Conservation (phyloP, 805 yeast genomes). For the Lipomyces starkeyi region DNA sequence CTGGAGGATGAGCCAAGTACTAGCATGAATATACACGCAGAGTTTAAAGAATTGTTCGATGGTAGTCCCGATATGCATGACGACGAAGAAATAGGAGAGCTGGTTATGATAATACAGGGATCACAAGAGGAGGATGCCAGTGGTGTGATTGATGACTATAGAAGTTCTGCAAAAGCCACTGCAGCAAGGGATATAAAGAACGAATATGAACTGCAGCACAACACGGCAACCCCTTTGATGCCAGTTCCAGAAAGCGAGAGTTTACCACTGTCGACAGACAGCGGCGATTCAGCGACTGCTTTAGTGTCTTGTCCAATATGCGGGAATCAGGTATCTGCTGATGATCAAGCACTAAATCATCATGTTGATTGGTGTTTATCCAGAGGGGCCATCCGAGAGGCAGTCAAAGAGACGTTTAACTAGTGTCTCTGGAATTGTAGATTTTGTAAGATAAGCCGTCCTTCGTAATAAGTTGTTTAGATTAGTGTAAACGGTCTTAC, state of each 20-base stretch:
- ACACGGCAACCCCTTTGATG: not conserved
- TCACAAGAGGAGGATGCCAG: slow-evolving; percentile 19
- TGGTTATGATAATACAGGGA: slow-evolving; percentile 15
- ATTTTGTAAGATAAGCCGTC: not conserved
- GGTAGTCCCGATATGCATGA: not conserved
- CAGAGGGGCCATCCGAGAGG: slow-evolving; percentile 36
- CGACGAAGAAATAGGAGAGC: slow-evolving; percentile 9
- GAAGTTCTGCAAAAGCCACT: slow-evolving; percentile 3
- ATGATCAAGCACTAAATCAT: slow-evolving; percentile 26
- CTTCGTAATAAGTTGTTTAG: not conserved
- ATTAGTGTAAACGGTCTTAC: not conserved
- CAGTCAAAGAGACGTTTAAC: slow-evolving; percentile 29
- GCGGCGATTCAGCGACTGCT: not conserved
- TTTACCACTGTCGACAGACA: not conserved
- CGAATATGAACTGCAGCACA: slow-evolving; percentile 1
- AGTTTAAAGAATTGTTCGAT: slow-evolving; percentile 3
- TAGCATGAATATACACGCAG: not conserved
- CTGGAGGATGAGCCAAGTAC: slow-evolving; percentile 12
- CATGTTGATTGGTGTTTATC: slow-evolving; percentile 41
- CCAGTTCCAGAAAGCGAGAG: not conserved
- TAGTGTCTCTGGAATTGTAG: not conserved
- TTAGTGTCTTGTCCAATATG: slow-evolving; percentile 38
- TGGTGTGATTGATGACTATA: not conserved
- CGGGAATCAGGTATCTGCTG: slow-evolving; percentile 23
- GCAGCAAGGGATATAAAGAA: not conserved